phyloP scores from a whole-genome alignment of 495 filamentous ascomycete species.

The Hypoxylon subgilvum region DNA sequence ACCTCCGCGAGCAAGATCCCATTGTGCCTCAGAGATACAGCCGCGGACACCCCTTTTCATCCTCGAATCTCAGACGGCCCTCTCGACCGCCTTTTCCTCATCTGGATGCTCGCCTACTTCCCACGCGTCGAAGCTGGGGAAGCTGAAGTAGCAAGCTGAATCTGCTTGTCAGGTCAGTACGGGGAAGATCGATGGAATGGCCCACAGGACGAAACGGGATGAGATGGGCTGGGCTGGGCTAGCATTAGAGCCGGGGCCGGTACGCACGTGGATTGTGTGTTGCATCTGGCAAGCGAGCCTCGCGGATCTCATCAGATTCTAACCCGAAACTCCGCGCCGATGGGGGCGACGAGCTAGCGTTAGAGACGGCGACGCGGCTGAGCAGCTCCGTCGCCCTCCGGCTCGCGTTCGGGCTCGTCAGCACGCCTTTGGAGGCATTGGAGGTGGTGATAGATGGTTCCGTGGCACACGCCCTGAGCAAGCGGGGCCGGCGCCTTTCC shows the following conservation, averaged over 20 bases:
- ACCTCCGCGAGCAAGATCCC: slow-evolving; percentile 22
- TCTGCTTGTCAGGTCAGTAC: slow-evolving; percentile 36
- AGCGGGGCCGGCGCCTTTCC: slow-evolving; percentile 51
- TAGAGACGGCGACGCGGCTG: slow-evolving; percentile 57
- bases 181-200: background rate
- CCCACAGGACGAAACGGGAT: background rate
- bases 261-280: slow-evolving; percentile 34
- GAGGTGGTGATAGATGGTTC: slow-evolving; percentile 62
- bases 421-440: slow-evolving; percentile 55
- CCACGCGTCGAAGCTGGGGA: slow-evolving; percentile 62
- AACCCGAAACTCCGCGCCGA: slow-evolving; percentile 46
- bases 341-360: slow-evolving; percentile 46
- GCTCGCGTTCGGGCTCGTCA: slow-evolving; percentile 52
- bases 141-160: slow-evolving; percentile 60
- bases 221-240: no score
- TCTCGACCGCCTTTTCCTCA: slow-evolving; percentile 39
- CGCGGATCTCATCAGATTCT: slow-evolving; percentile 39
- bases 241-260: background rate
- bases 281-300: slow-evolving; percentile 42
- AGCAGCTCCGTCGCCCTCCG: slow-evolving; percentile 59
- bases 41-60: background rate
- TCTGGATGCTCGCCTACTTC: slow-evolving; percentile 47
- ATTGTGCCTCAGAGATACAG: slow-evolving; percentile 4
- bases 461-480: slow-evolving; percentile 58
- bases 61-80: slow-evolving; percentile 17